Base-by-base conservation (phyloP, 169 alveolate species). In the Plasmodium knowlesi region DNA sequence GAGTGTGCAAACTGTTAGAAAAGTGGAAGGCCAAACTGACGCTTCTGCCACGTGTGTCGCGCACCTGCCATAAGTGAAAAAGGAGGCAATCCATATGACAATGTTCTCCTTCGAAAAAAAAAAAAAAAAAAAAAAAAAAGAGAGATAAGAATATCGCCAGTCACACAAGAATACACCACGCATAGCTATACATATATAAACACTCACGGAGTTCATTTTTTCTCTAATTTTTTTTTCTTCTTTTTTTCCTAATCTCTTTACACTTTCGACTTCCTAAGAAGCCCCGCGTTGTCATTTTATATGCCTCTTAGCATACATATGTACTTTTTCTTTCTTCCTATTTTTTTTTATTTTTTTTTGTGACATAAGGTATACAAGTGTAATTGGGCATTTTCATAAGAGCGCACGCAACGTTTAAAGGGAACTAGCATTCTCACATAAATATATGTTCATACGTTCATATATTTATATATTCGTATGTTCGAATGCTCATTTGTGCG, bases 401-500 rank as follows among this genome's bases (percentile, higher is more conserved):
- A 81, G n/a, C 16, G 8, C 16, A 32, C 57, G 83, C 76, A 92
- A 84, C 76, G n/a, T 67, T 67, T 67, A 67, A 67, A 67, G 22
- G 22, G 61, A 50, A 16, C 16, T 50, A 16, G 9, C 61, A 16
- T 50, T 3, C 22, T 1, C 12, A 14, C 61, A 50, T 50, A 67
- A 67, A 67, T 67, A 67, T 6, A 28, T 28, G 8, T 67, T 0
- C 76, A 6, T 67, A 22, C 8, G 37, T 67, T 22, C 76, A 3
- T 61, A 43, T 28, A 25, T 67, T 0, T 39, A 6, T 67, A 22
- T 25, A n/a, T 67, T 22, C 76, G 3, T 61, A 43, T 5, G 5
- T 43, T 9, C 57, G 57, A 10, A 12, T 46, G 57, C 57, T 41
- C 50, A 43, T 43, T 19, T 19, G 32, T 19, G 14, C 30, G 74